Evolutionary conservation across 2,329 filamentous ascomycete species (phyloP), one percentile per base, ranked within the genome.

Genomic region (Aspergillus felis): DNA sequence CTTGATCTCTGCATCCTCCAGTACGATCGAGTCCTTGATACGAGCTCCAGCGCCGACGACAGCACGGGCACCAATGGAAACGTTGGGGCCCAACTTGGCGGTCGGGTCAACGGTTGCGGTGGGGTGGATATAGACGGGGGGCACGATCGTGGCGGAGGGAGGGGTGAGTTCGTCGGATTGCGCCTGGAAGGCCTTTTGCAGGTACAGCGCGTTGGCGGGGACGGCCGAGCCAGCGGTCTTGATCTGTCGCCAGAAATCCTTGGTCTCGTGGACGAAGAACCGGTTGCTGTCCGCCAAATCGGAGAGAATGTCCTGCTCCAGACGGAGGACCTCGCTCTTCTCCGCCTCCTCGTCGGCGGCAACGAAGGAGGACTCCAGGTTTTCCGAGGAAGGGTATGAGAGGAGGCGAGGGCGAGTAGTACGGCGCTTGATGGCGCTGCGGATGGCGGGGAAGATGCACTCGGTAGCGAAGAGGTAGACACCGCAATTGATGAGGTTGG

Each of bases 221-320:
- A 99, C 92, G 51, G 94, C 94, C 5, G 93, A 97, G 59, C 94
- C 94, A 59, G 94, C 94, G 1, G 94, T 97, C 85, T 99, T 99
- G 84, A 99, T 97, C 82, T 99, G 94, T 68, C 94, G 91, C 94
- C 94, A 99, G 78, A 99, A 99, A 76, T 97, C 94, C 80, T 95
- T 96, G 64, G 93, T 97, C 81, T 99, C 94, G 75, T 96, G 90
- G 32, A 97, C 94, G 78, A 92, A 97, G 82, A 99, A 99, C 76
- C 94, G 91, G 79, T 96, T 94, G 84, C 86, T 96, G 78, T 97
- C 94, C 60, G 94, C 93, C 70, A 97, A 87, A 71, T 97, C 93
- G 53, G 92, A 89, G 58, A 99, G 84, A 53, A 97, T 96, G 73
- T 99, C 94, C 79, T 97, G 94, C 80, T 99, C 94, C 56, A 99